Conservation (phyloP, 1,284 basidiomycete genomes). For the Peniophora sp. region DNA sequence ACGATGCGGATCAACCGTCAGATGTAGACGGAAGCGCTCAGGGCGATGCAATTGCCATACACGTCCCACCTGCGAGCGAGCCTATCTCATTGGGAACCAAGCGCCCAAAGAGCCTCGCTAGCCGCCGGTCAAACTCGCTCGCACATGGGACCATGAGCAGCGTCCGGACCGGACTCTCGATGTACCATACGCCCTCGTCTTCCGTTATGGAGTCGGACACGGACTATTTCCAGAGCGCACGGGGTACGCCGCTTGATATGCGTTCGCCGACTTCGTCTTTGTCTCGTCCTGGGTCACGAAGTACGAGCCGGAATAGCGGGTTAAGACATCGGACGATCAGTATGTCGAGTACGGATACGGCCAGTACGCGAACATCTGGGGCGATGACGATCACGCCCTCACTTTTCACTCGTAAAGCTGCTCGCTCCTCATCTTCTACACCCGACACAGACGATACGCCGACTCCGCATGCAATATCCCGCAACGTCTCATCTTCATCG, state of each 20-base stretch:
- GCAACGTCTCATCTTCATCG: conserved; percentile 1
- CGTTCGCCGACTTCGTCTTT: conserved; percentile 18
- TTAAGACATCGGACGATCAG: too few relatives aligned
- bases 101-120: conserved; percentile 10
- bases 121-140: conserved; percentile 29
- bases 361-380: conserved; percentile 27
- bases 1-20: not conserved
- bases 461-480: not conserved
- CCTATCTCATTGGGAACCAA: conserved; percentile 21
- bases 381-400: conserved; percentile 56
- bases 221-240: too few relatives aligned
- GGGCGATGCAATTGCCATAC: conserved; percentile 8
- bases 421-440: conserved; percentile 2
- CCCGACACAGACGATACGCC: conserved; percentile 3
- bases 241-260: too few relatives aligned
- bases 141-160: conserved; percentile 45
- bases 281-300: conserved; percentile 11
- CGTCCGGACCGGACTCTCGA: conserved; percentile 44
- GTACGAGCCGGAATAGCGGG: too few relatives aligned
- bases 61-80: conserved; percentile 17
- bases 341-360: too few relatives aligned
- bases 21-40: too few relatives aligned
- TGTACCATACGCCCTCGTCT: conserved; percentile 69
- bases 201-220: conserved; percentile 40
- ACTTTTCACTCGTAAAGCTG: conserved; percentile 33